These are phyloP conservation scores for Pseudoperonospora humuli DNA, from an alignment of 352 stramenopile genomes.

Conservation along the genomic window DNA sequence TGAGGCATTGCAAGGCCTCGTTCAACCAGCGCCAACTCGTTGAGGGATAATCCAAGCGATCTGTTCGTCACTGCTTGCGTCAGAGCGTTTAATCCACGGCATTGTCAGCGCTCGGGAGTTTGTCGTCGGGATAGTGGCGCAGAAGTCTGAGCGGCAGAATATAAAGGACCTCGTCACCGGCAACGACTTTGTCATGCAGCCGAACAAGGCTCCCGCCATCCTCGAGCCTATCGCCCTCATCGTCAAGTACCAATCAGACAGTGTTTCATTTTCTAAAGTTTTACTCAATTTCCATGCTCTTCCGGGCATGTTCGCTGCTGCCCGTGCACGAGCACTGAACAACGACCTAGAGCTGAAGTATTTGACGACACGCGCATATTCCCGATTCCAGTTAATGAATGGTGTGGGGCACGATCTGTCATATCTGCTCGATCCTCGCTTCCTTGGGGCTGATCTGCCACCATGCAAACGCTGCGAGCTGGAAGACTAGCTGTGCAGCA, in stretches of 20 bases:
- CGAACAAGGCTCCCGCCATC: neutral
- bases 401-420: too few species aligned
- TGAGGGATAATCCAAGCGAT: neutral
- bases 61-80: neutral
- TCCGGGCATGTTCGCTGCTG: neutral
- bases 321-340: neutral
- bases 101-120: neutral
- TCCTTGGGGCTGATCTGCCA: too few species aligned
- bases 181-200: neutral
- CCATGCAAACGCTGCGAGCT: neutral
- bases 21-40: neutral
- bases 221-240: neutral
- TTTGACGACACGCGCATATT: too few species aligned
- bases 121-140: neutral
- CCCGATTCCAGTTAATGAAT: neutral
- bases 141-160: neutral
- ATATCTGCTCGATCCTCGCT: too few species aligned
- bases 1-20: neutral
- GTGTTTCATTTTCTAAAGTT: neutral
- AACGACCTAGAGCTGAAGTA: too few species aligned
- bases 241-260: neutral
- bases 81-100: neutral
- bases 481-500: too few species aligned
- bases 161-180: neutral
- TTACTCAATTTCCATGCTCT: neutral